Evolutionary conservation across 371 early-diverging fungal genomes (phyloP), one percentile per base, ranked within the genome.

Genomic region (Funneliformis caledonium): DNA sequence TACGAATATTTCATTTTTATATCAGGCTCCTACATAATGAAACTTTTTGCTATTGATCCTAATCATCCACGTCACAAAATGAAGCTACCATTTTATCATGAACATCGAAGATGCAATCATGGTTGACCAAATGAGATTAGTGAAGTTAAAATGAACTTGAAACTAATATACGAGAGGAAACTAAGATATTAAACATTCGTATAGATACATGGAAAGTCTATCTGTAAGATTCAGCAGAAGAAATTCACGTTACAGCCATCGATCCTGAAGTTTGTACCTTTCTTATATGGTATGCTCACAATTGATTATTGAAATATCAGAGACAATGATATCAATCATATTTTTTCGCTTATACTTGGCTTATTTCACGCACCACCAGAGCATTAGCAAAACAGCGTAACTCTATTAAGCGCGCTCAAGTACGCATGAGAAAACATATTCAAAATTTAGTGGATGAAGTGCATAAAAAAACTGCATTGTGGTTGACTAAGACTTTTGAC

Each of bases 131-230:
- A 75, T 75, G 37, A 75, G 12, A 75, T 33, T 59, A 61, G 48
- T 1, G 22, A 75, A 75, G 76, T 75, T 75, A 59, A 42, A 75
- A 75, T 75, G 61, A 45, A 76, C 14, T 76, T n/a, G 47, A 76
- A 76, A 16, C 37, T 76, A 64, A 76, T 76, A 62, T 76, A 76
- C 52, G n/a, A 76, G 33, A 76, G n/a, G n/a, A 76, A 76, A 76
- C 37, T 76, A 64, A n/a, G 64, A 75, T 50, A 60, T 75, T 75
- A 4, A n/a, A 72, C 4, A 72, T 69, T 69, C 2, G 19, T 47
- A 43, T 72, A 48, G 43, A 9, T 72, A 31, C 43, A 72, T 4
- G 59, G 47, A 50, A 73, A 67, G 12, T 22, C 42, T 77, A 64
- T 65, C 47, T 50, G 26, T n/a, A 22, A 77, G 45, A 77, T 65